Evolutionary conservation across 306 rosid genomes (phyloP).

Genomic region (Cicer judaicum): DNA sequence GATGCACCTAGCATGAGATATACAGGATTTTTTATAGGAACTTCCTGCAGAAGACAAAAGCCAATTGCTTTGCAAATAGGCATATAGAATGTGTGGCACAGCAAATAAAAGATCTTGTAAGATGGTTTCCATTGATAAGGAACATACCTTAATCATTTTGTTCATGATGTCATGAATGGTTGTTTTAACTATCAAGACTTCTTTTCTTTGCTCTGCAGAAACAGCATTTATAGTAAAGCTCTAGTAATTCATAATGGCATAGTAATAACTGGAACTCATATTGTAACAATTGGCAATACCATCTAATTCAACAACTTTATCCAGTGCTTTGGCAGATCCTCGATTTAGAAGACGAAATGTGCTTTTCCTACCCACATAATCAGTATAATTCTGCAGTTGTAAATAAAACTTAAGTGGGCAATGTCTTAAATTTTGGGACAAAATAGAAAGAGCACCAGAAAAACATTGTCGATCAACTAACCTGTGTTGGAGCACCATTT

Average conservation of each 20-base stretch:
- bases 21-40: constrained; percentile 86
- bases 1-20: constrained; percentile 97
- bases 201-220: constrained; percentile 84
- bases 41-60: constrained; percentile 71
- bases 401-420: constrained; percentile 28
- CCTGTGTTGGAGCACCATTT: constrained; percentile 96
- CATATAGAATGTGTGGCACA: constrained; percentile 25
- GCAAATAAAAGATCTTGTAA: constrained; percentile 23
- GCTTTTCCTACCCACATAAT: constrained; percentile 81
- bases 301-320: constrained; percentile 91
- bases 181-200: constrained; percentile 88
- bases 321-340: constrained; percentile 98
- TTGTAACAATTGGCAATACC: constrained; percentile 54
- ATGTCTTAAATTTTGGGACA: constrained; percentile 35
- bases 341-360: constrained; percentile 96
- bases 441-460: constrained; percentile 28
- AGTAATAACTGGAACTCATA: constrained; percentile 29
- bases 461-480: constrained; percentile 41
- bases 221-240: constrained; percentile 43
- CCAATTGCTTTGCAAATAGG: constrained; percentile 40
- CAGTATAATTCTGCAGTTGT: constrained; percentile 74
- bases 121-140: constrained; percentile 23
- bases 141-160: constrained; percentile 80
- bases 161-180: constrained; percentile 94
- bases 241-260: constrained; percentile 32